Evolutionary conservation across 2,329 filamentous ascomycete genomes (phyloP).

Genomic region (Thermothelomyces thermophilus): DNA sequence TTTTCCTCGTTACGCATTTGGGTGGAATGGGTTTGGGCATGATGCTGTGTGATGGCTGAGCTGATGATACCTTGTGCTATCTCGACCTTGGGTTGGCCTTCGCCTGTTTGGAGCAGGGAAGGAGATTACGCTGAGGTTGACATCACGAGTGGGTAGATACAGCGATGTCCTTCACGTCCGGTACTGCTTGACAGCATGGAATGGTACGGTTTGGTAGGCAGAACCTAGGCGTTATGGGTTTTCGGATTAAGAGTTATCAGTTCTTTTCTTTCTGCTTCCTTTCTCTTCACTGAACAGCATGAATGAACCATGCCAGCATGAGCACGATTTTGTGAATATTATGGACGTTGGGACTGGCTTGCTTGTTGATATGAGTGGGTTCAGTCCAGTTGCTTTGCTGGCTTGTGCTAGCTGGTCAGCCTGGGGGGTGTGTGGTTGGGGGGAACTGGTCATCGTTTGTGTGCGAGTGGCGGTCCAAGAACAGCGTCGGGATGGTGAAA

Average conservation of each 20-base stretch:
- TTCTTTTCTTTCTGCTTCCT: not conserved
- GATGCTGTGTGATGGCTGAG: not conserved
- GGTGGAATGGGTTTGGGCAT: not conserved
- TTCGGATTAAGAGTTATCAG: not conserved
- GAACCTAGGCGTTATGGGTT: constrained; percentile 1
- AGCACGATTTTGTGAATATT: not conserved
- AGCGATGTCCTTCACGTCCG: not conserved
- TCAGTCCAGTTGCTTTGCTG: not conserved
- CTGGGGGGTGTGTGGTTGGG: not conserved
- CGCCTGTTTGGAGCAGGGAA: not conserved
- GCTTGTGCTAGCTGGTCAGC: no score
- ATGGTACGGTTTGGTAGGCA: not conserved
- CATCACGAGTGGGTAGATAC: not conserved
- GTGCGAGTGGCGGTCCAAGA: no score
- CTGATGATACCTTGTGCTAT: not conserved
- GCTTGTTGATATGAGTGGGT: constrained; percentile 8
- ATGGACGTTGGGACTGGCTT: constrained; percentile 1
- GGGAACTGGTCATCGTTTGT: no score
- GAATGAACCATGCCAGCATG: not conserved
- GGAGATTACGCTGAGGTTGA: not conserved
- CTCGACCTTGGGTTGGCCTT: not conserved
- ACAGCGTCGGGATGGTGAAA: no score
- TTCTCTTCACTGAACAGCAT: not conserved
- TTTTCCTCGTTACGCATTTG: not conserved
- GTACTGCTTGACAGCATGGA: not conserved